A percentile compares a stretch with the other conserved stretches of the same genome.
Conservation (phyloP, 495 filamentous ascomycete species). For the Hyaloscypha variabilis region DNA sequence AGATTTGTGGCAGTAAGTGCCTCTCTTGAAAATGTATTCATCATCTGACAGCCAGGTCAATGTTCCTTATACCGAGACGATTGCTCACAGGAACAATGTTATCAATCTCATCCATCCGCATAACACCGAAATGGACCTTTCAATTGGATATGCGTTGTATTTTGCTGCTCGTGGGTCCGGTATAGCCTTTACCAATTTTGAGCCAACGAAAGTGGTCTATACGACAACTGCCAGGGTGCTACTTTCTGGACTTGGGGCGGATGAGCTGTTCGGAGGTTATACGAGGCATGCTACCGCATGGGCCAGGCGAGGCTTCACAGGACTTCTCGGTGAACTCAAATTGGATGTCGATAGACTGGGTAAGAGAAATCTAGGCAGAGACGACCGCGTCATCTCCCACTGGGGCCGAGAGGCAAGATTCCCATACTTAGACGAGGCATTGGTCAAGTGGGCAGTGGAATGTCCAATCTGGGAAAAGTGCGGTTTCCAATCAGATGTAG, state of each 20-base stretch:
- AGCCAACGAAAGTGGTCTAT: slow-evolving; percentile 43
- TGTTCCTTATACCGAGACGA: slow-evolving; percentile 75
- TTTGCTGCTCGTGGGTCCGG: slow-evolving; percentile 87
- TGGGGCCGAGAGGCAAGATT: slow-evolving; percentile 93
- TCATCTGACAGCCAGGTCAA: slow-evolving; percentile 59
- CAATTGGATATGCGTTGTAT: slow-evolving; percentile 91
- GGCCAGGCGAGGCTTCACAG: slow-evolving; percentile 61
- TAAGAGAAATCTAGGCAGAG: slow-evolving; percentile 89
- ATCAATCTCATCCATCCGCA: slow-evolving; percentile 85
- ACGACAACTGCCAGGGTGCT: slow-evolving; percentile 78
- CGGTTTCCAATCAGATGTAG: slow-evolving; percentile 59
- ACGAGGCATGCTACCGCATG: slow-evolving; percentile 81
- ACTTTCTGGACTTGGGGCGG: slow-evolving; percentile 90
- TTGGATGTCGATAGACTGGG: slow-evolving; percentile 86
- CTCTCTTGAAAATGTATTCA: background rate
- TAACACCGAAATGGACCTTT: slow-evolving; percentile 98
- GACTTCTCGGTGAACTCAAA: slow-evolving; percentile 80
- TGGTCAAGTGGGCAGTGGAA: slow-evolving; percentile 78
- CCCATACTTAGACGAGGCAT: slow-evolving; percentile 85
- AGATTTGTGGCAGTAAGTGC: slow-evolving; percentile 68
- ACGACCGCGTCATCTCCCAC: slow-evolving; percentile 87
- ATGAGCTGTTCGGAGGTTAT: slow-evolving; percentile 96
- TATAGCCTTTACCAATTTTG: slow-evolving; percentile 29
- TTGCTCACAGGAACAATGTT: slow-evolving; percentile 68
- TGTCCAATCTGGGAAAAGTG: slow-evolving; percentile 83